Conservation (phyloP, 1,284 basidiomycete species). For the Cutaneotrichosporon curvatum region DNA sequence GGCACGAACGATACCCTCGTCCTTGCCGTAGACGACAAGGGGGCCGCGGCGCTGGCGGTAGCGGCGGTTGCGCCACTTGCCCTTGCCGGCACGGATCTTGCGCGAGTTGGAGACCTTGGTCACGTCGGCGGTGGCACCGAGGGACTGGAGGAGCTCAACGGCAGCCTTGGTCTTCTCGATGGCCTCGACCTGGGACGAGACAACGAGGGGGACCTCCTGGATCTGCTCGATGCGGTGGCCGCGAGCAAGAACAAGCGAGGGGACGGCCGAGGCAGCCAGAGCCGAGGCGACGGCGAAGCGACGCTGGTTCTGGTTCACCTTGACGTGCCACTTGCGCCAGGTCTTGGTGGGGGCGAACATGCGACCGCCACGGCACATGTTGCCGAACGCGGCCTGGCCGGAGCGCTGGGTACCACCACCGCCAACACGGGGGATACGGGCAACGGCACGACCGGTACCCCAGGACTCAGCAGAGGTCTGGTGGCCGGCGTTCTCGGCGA, state of each 20-base stretch:
- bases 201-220: slow-evolving; percentile 92
- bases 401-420: slow-evolving; percentile 98
- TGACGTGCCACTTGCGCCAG: slow-evolving; percentile 99
- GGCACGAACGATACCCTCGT: slow-evolving; percentile 94
- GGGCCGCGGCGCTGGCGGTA: slow-evolving; percentile 97
- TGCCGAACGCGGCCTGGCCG: slow-evolving; percentile 97
- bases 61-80: slow-evolving; percentile 94
- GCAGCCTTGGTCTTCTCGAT: slow-evolving; percentile 98
- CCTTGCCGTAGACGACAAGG: slow-evolving; percentile 95
- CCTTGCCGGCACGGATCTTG: slow-evolving; percentile 94
- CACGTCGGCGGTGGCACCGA: slow-evolving; percentile 89
- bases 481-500: slow-evolving; percentile 96
- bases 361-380: slow-evolving; percentile 99
- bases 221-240: slow-evolving; percentile 98
- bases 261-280: slow-evolving; percentile 93
- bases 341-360: slow-evolving; percentile 99
- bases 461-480: slow-evolving; percentile 94
- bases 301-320: slow-evolving; percentile 97
- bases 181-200: slow-evolving; percentile 71
- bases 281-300: slow-evolving; percentile 97
- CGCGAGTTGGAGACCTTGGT: slow-evolving; percentile 96
- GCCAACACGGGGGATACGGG: slow-evolving; percentile 99
- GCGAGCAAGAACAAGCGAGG: slow-evolving; percentile 96
- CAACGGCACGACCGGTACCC: slow-evolving; percentile 99
- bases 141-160: slow-evolving; percentile 82